Conservation (phyloP, 2,329 filamentous ascomycete genomes). For the Biscogniauxia sp. region DNA sequence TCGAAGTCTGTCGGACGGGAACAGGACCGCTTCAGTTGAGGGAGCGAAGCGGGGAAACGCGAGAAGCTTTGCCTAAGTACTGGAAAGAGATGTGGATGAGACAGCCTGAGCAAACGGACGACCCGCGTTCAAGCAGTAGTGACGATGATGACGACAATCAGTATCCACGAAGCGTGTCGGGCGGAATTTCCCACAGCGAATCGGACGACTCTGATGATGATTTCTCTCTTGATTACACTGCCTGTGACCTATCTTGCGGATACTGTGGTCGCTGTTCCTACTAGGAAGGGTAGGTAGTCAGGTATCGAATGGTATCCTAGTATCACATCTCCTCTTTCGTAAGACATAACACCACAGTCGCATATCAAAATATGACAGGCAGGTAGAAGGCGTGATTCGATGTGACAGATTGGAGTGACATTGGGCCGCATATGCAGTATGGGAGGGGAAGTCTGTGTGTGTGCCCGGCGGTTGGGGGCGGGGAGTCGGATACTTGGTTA, state of each 20-base stretch:
- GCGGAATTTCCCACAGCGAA: neutral
- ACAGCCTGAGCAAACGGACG: neutral
- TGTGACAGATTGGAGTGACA: neutral
- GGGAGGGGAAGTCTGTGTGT: neutral
- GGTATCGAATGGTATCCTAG: conserved; percentile 3
- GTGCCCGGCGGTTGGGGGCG: neutral
- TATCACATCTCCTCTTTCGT: conserved; percentile 4
- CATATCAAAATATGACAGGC: neutral
- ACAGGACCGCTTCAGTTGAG: conserved; percentile 21
- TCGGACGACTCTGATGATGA: conserved; percentile 13
- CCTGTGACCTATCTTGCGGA: conserved; percentile 19
- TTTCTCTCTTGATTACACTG: conserved; percentile 20
- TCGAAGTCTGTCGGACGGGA: conserved; percentile 20
- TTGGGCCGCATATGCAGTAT: conserved; percentile 8
- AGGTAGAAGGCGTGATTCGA: neutral
- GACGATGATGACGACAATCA: conserved; percentile 14
- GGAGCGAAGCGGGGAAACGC: conserved; percentile 14
- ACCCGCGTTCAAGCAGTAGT: conserved; percentile 4
- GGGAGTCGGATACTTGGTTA: neutral
- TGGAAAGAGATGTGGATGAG: conserved; percentile 22
- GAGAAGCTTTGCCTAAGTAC: conserved; percentile 17
- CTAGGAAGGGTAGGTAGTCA: neutral
- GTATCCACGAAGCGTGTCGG: conserved; percentile 13
- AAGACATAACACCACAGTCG: neutral
- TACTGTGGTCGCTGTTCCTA: conserved; percentile 24